Evolutionary conservation across 352 stramenopile species (phyloP), one percentile per base, ranked within the genome.

Genomic region (Phytophthora colocasiae): DNA sequence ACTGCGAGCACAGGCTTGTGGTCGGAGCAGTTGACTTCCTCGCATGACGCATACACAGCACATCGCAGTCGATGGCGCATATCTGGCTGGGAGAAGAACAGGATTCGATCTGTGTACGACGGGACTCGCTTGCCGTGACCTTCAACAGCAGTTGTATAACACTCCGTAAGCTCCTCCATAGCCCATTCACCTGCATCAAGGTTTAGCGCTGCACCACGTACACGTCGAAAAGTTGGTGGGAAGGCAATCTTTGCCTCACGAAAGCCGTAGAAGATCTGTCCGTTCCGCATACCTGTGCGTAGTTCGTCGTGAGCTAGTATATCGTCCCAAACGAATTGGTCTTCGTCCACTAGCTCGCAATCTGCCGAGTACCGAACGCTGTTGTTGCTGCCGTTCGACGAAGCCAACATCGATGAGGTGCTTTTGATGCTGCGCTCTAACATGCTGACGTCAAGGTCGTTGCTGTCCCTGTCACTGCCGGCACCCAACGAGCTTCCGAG

Each of bases 41-140:
- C 90, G 47, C 78, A 90, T 15, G 85, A 92, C 5, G 73, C 78
- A 66, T 97, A 97, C 19, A 75, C 54, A 17, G 73, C 74, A 51
- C 88, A 92, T 19, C 77, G 78, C 38, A 97, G 70, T 8, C 82
- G 78, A 31, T 82, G 68, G 8, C 77, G 62, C 71, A 93, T 79
- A 60, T 94, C 87, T 0, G 73, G 66, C 38, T 95, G 78, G 8
- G 90, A 96, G 46, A 89, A 85, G 46, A 86, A 90, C 38, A 97
- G 69, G 31, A 97, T 96, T 17, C 91, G 88, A 54, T 97, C 91
- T 9, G 91, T 97, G 67, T 96, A 97, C 26, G 89, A 97, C 24
- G 91, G 91, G 12, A 95, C 83, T 31, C 90, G 90, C 50, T 47
- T 72, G 12, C 83, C 80, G 17, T 81, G 80, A n/a, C 77, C 80